These are phyloP conservation scores for Thielaviopsis ethacetica DNA, from an alignment of 2,329 filamentous ascomycete genomes.

Conservation along the genomic window DNA sequence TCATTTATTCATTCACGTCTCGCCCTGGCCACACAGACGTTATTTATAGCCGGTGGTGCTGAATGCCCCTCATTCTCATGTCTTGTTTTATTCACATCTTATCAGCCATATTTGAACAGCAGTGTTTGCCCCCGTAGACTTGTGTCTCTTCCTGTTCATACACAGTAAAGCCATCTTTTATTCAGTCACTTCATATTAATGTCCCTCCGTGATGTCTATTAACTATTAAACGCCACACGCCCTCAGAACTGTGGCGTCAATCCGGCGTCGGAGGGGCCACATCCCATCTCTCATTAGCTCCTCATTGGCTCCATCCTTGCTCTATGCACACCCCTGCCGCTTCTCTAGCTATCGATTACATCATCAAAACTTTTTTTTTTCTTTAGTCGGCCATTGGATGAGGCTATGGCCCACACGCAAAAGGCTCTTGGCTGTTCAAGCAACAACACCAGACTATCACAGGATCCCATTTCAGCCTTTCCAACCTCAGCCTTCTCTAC, in stretches of 20 bases:
- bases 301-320: background rate
- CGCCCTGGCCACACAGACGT: background rate
- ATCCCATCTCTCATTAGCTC: background rate
- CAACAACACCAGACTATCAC: background rate
- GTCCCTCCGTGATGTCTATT: background rate
- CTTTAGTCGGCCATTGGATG: background rate
- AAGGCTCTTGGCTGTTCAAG: slow-evolving; percentile 1
- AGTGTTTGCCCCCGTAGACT: background rate
- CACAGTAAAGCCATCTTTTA: too few relatives aligned
- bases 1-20: background rate
- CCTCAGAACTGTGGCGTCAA: background rate
- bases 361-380: slow-evolving; percentile 8
- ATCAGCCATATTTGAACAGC: too few relatives aligned
- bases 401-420: background rate
- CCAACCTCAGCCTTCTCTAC: background rate
- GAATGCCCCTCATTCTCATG: background rate
- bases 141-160: background rate
- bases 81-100: background rate
- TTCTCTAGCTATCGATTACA: slow-evolving; percentile 1
- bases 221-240: background rate
- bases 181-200: too few relatives aligned
- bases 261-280: background rate
- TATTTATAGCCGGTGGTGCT: background rate
- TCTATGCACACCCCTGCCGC: background rate
- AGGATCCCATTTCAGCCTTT: background rate